A percentile compares a stretch with the other conserved stretches of the same genome.
Conservation (phyloP, 2,329 filamentous ascomycete genomes). For the Aspergillus ochraceus region DNA sequence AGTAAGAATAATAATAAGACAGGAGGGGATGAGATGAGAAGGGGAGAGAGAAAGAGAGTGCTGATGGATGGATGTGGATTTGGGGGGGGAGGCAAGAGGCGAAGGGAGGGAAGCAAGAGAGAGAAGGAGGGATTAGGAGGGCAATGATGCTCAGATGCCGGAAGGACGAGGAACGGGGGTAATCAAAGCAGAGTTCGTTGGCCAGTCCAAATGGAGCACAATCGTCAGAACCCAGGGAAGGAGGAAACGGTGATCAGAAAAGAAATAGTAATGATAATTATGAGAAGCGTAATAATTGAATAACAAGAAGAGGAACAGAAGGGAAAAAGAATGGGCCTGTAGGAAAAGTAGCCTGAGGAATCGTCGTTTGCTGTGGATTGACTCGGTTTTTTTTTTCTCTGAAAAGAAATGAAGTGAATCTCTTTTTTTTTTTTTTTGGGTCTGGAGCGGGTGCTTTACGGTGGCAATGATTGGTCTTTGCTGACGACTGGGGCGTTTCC, state of each 20-base stretch:
- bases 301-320: neutral
- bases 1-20: neutral
- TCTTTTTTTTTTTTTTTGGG: slow-evolving; percentile 8
- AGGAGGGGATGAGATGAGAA: neutral
- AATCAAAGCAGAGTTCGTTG: slow-evolving; percentile 18
- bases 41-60: slow-evolving; percentile 4
- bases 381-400: slow-evolving; percentile 8
- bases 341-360: slow-evolving; percentile 11
- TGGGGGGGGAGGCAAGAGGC: slow-evolving; percentile 4
- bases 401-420: neutral
- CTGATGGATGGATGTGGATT: too few species aligned
- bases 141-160: slow-evolving; percentile 5
- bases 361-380: slow-evolving; percentile 5
- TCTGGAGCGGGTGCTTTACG: neutral
- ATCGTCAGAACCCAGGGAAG: slow-evolving; percentile 2
- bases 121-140: neutral
- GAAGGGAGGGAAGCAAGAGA: neutral
- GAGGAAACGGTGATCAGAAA: slow-evolving; percentile 16
- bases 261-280: slow-evolving; percentile 13
- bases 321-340: neutral
- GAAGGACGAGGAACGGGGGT: slow-evolving; percentile 12
- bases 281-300: neutral
- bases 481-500: slow-evolving; percentile 5
- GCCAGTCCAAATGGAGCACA: slow-evolving; percentile 12
- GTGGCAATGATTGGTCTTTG: slow-evolving; percentile 5